Evolutionary conservation across 2,329 filamentous ascomycete species (phyloP), one percentile per base, ranked within the genome.

Genomic region (Cylindrodendrum hubeiense): DNA sequence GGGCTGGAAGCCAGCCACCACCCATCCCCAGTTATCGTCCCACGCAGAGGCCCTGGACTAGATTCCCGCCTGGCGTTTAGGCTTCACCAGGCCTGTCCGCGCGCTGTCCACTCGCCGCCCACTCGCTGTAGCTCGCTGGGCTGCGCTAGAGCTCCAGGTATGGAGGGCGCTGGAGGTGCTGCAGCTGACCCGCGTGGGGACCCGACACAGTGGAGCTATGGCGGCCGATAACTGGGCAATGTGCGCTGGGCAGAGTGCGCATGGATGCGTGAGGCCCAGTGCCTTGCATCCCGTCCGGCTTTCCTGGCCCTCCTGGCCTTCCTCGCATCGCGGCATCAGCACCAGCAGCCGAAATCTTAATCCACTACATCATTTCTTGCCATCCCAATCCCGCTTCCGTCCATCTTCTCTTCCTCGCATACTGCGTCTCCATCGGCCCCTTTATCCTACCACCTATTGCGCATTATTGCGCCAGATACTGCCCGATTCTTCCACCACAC

Each of bases 131-230:
- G 54, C 47, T 21, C 34, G 21, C 51, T 50, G 59, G 59, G 41
- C 34, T 26, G 59, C 50, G 28, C 46, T 56, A 44, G 44, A 56
- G 28, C 19, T 43, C 17, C 37, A 49, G 52, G 24, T 30, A 22
- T 46, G 37, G 19, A 28, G 21, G 60, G 30, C 34, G 46, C 53
- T 46, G 30, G 6, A 24, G 24, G n/a, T 34, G 19, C 21, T 53
- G 59, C 19, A 60, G 50, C 50, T 61, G 43, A 34, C 51, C 44
- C 41, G 49, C 19, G 26, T 24, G 50, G 49, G 59, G 41, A 53
- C 49, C 52, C 41, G 46, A 49, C 44, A 50, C 50, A 47, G 58
- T 54, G 58, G 58, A 43, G 50, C 51, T 33, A 39, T 6, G 37
- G 37, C 37, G 15, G 37, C 15, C n/a, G 37, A 39, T 39, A n/a